Conservation (phyloP, 352 stramenopile genomes). For the Pseudoperonospora humuli region DNA sequence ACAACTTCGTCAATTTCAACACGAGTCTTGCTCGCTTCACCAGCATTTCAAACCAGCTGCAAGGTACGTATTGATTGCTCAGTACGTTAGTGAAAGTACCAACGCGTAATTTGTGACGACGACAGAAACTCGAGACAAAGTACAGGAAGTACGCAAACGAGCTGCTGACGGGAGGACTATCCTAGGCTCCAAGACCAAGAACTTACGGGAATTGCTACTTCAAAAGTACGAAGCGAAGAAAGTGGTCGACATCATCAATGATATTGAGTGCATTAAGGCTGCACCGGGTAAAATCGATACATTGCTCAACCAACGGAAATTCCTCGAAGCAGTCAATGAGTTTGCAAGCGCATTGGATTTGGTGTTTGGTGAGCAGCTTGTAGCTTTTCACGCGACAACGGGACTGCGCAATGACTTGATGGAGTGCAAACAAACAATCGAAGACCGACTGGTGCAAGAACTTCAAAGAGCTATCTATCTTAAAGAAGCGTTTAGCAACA, state of each 20-base stretch:
- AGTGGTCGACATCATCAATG: conserved; percentile 76
- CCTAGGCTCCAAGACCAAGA: conserved; percentile 78
- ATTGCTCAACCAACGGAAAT: conserved; percentile 49
- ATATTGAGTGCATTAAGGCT: conserved; percentile 76
- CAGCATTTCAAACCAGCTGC: conserved; percentile 64
- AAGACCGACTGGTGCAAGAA: conserved; percentile 67
- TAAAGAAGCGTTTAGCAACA: conserved; percentile 55
- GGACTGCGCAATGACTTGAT: conserved; percentile 69
- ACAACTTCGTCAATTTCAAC: conserved; percentile 83
- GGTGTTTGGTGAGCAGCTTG: conserved; percentile 72
- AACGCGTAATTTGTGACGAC: too few species aligned
- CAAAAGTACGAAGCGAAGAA: conserved; percentile 82
- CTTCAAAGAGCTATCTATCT: conserved; percentile 69
- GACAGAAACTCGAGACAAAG: conserved; percentile 65
- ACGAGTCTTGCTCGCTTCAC: conserved; percentile 75
- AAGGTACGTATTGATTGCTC: too few species aligned
- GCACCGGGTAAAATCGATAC: conserved; percentile 56
- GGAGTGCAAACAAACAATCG: conserved; percentile 80
- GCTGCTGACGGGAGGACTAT: conserved; percentile 73
- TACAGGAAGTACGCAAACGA: conserved; percentile 60
- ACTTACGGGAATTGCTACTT: conserved; percentile 64
- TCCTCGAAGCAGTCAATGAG: conserved; percentile 55
- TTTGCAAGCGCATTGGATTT: conserved; percentile 71
- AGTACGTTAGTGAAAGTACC: too few species aligned
- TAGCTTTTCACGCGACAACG: conserved; percentile 71